Evolutionary conservation across 495 filamentous ascomycete genomes (phyloP), one percentile per base, ranked within the genome.

Genomic region (Penicillium desertorum): DNA sequence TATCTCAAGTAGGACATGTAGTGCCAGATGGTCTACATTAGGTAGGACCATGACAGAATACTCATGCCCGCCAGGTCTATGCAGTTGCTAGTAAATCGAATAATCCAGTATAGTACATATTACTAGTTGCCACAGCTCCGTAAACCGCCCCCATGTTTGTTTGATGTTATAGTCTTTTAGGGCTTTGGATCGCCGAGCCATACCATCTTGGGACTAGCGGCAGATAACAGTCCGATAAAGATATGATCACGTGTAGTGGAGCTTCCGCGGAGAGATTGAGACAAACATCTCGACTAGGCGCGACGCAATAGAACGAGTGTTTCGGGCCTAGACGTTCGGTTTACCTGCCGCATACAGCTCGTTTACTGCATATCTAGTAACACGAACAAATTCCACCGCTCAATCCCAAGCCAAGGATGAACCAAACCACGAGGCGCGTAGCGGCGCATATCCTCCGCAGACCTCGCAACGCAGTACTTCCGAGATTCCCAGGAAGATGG

Each of bases 191-290:
- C n/a, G 16, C n/a, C 2, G 19, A 32, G 12, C 47, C 20, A 19
- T 43, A 9, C 43, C 32, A 29, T 12, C 27, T 47, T 39, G 2
- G 44, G 53, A 46, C 53, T 55, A 47, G 53, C 3, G 32, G 1
- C 20, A 0, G 42, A 47, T 36, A 29, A 22, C 7, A 9, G 8
- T 12, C 4, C 20, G 71, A 71, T 71, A 69, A 66, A 47, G 55
- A 54, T 60, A 44, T 51, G 30, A 63, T 72, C 71, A 71, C 71
- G 71, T 71, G 69, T 32, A 12, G 45, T 54, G 65, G 62, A 67
- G 64, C 52, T 71, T 67, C 60, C 66, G 60, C 62, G 68, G 66
- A 69, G 68, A 46, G 52, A 37, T 45, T 39, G 2, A 29, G 53
- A 47, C 44, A 55, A 39, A 55, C 53, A 58, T 62, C 50, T 36